Evolutionary conservation across 1,284 basidiomycete species (phyloP).

Genomic region (Wallemia mellicola): DNA sequence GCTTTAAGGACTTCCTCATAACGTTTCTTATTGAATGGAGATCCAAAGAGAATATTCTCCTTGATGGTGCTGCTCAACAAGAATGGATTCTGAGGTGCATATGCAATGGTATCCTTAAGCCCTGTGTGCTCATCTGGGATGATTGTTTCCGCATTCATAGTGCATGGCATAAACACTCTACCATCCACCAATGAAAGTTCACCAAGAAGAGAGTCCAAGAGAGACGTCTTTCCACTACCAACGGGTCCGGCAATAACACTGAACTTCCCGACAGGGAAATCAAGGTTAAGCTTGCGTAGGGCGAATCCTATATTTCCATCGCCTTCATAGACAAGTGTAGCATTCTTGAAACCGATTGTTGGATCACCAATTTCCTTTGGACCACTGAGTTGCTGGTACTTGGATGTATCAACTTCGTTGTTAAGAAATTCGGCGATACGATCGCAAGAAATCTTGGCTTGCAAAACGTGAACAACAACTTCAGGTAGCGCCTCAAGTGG

Average conservation of each 20-base stretch:
- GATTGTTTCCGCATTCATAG: constrained; percentile 14
- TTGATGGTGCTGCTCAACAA: constrained; percentile 36
- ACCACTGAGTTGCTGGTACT: constrained; percentile 20
- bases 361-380: constrained; percentile 14
- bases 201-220: constrained; percentile 27
- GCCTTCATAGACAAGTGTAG: constrained; percentile 15
- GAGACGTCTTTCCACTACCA: constrained; percentile 20
- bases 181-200: constrained; percentile 22
- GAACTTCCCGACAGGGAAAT: constrained; percentile 24
- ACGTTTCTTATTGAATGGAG: constrained; percentile 28
- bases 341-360: constrained; percentile 21
- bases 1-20: constrained; percentile 45
- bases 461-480: constrained; percentile 17
- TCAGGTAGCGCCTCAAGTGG: constrained; percentile 10
- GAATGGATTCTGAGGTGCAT: constrained; percentile 24
- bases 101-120: constrained; percentile 22
- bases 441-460: constrained; percentile 17
- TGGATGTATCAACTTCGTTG: constrained; percentile 23
- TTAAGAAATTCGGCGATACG: constrained; percentile 19
- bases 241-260: constrained; percentile 17
- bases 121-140: constrained; percentile 16
- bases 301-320: constrained; percentile 14
- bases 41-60: constrained; percentile 54
- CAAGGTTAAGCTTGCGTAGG: constrained; percentile 23
- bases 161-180: constrained; percentile 22